Base-by-base conservation (phyloP, 805 yeast genomes). In the Candida fluviatilis region DNA sequence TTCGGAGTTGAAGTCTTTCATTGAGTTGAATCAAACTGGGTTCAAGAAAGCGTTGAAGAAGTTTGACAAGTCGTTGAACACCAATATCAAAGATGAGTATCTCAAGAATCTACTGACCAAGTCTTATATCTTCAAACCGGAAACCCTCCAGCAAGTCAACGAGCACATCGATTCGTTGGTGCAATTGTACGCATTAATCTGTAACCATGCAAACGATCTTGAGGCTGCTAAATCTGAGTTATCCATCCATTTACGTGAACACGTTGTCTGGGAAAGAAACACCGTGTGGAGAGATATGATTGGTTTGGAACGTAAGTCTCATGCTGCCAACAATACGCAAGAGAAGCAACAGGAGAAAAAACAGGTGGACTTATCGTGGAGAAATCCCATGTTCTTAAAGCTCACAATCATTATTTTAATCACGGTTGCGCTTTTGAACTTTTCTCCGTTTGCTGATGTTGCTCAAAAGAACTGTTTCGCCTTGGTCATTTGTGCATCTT, bases 231-330 rank as follows among this genome's bases (percentile, higher is more conserved):
- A 64, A 47, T 58, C 70, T 3, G 84, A 79, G 50, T 61, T 82
- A 44, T 76, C 78, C 39, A 71, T 80, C 2, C 78, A 73, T 44
- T 60, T 75, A 40, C 62, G 78, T 48, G 80, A 75, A 45, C 78
- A 73, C 45, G 74, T 74, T 34, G 77, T 75, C 3, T 75, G 76
- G 73, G 78, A 75, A 50, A 58, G 80, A 52, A 70, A 73, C 43
- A 73, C 78, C 0, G 74, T 75, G 11, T 75, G 79, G 79, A 66
- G 74, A 49, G 78, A 73, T 45, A 71, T 74, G 78, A 69, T 74
- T 39, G 78, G 77, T 1, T 55, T 73, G 47, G 96, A 90, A 57
- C 75, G 96, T 49, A 85, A 85, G 51, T 70, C 90, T 1, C 91
- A 89, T 51, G 88, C 87, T 15, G 89, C 90, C 2, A 46, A 58